Evolutionary conservation across 148 eudicot species (phyloP).

Genomic region (Agrostemma githago): DNA sequence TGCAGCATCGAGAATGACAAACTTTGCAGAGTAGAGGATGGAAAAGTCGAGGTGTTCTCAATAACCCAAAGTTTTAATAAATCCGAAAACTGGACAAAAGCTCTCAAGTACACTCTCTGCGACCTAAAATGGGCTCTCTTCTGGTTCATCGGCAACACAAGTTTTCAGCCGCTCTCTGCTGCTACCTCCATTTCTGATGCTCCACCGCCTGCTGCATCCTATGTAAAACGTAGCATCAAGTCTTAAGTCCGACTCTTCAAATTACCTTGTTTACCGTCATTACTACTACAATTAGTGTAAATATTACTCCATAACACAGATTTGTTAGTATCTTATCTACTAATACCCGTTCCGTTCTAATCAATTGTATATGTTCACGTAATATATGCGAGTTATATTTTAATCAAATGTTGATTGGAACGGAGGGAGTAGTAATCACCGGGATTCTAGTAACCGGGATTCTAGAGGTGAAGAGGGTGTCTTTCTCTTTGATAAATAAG

Average conservation of each 20-base stretch:
- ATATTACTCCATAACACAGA: too few species aligned
- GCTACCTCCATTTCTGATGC: constrained; percentile 48
- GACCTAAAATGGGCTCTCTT: constrained; percentile 95
- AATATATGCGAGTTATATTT: too few species aligned
- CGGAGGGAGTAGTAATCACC: too few species aligned
- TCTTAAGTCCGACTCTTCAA: constrained; percentile 25
- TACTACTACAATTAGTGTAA: too few species aligned
- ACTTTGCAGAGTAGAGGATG: constrained; percentile 72
- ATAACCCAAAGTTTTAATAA: constrained; percentile 98
- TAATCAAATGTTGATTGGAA: too few species aligned
- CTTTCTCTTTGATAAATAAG: too few species aligned
- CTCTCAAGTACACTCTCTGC: constrained; percentile 95
- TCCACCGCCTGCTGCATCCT: constrained; percentile 49
- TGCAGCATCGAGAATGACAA: constrained; percentile 20
- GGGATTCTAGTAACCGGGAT: too few species aligned
- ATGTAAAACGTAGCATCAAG: constrained; percentile 43
- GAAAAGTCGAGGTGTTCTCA: constrained; percentile 78
- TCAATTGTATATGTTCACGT: too few species aligned
- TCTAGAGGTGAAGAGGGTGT: too few species aligned
- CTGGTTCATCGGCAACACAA: constrained; percentile 95
- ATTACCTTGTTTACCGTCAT: constrained; percentile 3
- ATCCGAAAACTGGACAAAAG: constrained; percentile 95
- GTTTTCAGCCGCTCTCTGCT: constrained; percentile 78
- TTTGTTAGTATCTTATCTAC: too few species aligned
- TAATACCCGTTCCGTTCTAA: too few species aligned